Percentiles rank a stretch among this genome's conserved stretches.
These are phyloP conservation scores for Aspergillus calidoustus DNA, from an alignment of 2,329 filamentous ascomycete species.

Conservation along the genomic window DNA sequence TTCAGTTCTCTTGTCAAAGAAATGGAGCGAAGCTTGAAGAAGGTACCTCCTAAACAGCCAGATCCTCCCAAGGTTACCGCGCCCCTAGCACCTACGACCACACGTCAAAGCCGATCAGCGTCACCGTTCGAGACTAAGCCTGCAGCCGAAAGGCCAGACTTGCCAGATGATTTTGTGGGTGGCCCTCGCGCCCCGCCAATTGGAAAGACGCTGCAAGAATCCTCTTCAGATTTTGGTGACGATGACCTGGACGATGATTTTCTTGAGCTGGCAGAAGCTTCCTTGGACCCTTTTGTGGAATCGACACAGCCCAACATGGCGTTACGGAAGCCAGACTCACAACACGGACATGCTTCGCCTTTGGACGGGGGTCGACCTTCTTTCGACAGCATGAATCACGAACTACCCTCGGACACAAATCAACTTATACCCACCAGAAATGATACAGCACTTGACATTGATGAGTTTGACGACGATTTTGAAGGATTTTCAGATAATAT, in stretches of 20 bases:
- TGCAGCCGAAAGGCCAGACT: not conserved
- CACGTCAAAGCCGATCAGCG: constrained; percentile 35
- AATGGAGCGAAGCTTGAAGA: constrained; percentile 59
- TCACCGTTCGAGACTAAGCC: constrained; percentile 34
- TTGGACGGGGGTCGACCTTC: not conserved
- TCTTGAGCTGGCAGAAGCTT: constrained; percentile 44
- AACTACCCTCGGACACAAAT: not conserved
- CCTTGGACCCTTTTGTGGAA: constrained; percentile 37
- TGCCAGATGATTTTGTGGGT: constrained; percentile 1
- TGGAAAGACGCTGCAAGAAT: constrained; percentile 25
- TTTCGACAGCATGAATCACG: not conserved
- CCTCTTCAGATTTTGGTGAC: constrained; percentile 53
- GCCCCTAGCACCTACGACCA: constrained; percentile 39
- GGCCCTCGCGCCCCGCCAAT: not conserved
- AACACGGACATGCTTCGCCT: not conserved
- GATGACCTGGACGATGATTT: constrained; percentile 53
- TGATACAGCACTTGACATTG: constrained; percentile 36
- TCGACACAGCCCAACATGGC: not conserved
- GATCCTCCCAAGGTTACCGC: constrained; percentile 51
- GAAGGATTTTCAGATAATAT: constrained; percentile 64
- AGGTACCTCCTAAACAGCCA: constrained; percentile 31
- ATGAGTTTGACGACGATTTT: constrained; percentile 73
- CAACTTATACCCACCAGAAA: constrained; percentile 1
- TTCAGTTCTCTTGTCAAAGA: constrained; percentile 67
- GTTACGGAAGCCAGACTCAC: not conserved